Conservation (phyloP, 2,329 filamentous ascomycete genomes). For the Alternaria gansuensis region DNA sequence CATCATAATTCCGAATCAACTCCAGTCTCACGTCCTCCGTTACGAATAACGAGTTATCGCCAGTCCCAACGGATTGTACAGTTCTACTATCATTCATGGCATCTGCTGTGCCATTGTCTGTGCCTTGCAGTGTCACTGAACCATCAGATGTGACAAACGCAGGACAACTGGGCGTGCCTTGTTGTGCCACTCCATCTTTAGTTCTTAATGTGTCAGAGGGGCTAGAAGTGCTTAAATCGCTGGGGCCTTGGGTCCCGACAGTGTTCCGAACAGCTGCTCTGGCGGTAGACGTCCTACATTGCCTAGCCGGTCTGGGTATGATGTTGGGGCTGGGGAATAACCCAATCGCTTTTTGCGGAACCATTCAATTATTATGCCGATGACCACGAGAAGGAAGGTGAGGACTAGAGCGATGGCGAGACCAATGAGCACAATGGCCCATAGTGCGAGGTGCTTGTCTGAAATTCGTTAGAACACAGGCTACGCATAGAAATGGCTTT, state of each 20-base stretch:
- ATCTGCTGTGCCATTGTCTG: not conserved
- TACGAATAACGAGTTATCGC: not conserved
- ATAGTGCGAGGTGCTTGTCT: conserved; percentile 71
- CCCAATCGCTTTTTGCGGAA: conserved; percentile 79
- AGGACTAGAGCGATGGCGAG: conserved; percentile 80
- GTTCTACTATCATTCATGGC: not conserved
- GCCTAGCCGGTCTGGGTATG: conserved; percentile 55
- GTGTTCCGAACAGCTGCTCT: conserved; percentile 52
- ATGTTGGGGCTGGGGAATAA: conserved; percentile 78
- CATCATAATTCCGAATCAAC: not conserved
- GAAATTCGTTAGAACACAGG: conserved; percentile 19
- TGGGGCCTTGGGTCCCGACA: conserved; percentile 47
- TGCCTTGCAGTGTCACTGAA: not conserved
- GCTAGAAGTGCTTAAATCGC: conserved; percentile 34
- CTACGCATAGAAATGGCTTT: not conserved
- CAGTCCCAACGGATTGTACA: not conserved
- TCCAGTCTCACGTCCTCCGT: not conserved
- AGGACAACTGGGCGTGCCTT: not conserved
- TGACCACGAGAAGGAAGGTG: conserved; percentile 79
- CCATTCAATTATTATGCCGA: conserved; percentile 78
- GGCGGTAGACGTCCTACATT: conserved; percentile 63
- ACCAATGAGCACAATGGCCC: conserved; percentile 81
- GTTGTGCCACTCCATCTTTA: not conserved
- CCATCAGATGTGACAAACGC: not conserved
- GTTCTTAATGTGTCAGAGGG: not conserved